Evolutionary conservation across 2,329 filamentous ascomycete genomes (phyloP).

Genomic region (Conoideocrella luteorostrata): DNA sequence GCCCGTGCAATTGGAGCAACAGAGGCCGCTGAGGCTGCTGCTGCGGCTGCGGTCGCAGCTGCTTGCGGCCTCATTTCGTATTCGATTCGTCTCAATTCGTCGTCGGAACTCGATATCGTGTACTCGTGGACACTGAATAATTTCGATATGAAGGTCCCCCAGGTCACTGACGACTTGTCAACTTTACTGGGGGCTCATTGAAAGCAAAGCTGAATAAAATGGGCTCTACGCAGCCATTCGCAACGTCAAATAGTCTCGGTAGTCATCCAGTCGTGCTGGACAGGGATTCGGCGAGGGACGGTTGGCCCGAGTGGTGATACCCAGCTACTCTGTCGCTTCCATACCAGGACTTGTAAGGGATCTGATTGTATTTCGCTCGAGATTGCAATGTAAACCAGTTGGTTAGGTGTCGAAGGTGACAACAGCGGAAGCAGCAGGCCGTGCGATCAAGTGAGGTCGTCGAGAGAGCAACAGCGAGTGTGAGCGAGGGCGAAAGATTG

Average conservation of each 20-base stretch:
- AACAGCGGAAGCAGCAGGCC: not conserved
- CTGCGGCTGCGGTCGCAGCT: conserved; percentile 6
- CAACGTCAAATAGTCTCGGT: not conserved
- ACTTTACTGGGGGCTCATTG: conserved; percentile 5
- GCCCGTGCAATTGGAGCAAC: not conserved
- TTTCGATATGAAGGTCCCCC: not conserved
- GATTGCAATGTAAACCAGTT: not conserved
- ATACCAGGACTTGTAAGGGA: not conserved
- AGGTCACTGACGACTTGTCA: conserved; percentile 1
- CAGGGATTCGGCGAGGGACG: not conserved
- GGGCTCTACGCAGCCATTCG: conserved; percentile 2
- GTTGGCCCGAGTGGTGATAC: too few relatives aligned
- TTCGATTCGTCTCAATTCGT: not conserved
- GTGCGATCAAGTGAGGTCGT: not conserved
- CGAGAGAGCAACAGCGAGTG: not conserved
- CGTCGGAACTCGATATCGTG: not conserved
- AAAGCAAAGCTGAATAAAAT: not conserved
- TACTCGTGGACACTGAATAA: too few relatives aligned
- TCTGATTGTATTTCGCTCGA: not conserved
- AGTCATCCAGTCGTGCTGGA: not conserved
- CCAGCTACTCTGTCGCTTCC: not conserved
- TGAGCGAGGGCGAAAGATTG: not conserved
- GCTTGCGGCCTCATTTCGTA: conserved; percentile 9
- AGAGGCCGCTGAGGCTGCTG: conserved; percentile 3
- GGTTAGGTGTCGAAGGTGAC: not conserved